phyloP scores from a whole-genome alignment of 2,329 filamentous ascomycete genomes.

The Cercospora brassicicola region DNA sequence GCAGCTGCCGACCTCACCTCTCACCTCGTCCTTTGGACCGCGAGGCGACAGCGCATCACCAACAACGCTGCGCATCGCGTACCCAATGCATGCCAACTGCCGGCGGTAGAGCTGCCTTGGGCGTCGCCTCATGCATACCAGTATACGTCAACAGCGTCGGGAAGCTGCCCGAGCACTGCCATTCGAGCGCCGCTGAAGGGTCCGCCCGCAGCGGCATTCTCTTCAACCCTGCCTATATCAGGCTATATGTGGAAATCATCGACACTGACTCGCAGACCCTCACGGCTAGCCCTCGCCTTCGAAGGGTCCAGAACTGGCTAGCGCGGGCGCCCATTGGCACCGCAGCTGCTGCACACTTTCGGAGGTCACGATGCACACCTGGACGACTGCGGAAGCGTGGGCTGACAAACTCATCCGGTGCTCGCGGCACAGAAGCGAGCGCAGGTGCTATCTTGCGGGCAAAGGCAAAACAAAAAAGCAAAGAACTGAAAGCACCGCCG shows the following conservation, averaged over 20 bases:
- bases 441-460: neutral
- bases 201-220: slow-evolving; percentile 7
- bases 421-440: neutral
- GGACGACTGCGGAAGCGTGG: neutral
- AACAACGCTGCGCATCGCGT: neutral
- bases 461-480: neutral
- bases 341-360: slow-evolving; percentile 6
- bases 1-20: slow-evolving; percentile 11
- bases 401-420: neutral
- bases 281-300: neutral
- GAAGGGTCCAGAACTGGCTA: slow-evolving; percentile 16
- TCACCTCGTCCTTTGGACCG: neutral
- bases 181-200: slow-evolving; percentile 10
- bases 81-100: neutral
- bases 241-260: slow-evolving; percentile 19
- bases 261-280: slow-evolving; percentile 15
- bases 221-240: slow-evolving; percentile 19
- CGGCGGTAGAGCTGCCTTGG: slow-evolving; percentile 11
- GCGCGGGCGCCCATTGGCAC: neutral
- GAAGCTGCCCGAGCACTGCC: slow-evolving; percentile 7
- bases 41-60: neutral
- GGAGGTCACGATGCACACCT: neutral
- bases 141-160: slow-evolving; percentile 6
- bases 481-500: neutral
- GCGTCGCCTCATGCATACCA: neutral